Conservation (phyloP, 352 stramenopile species). For the Globisporangium barbulae region DNA sequence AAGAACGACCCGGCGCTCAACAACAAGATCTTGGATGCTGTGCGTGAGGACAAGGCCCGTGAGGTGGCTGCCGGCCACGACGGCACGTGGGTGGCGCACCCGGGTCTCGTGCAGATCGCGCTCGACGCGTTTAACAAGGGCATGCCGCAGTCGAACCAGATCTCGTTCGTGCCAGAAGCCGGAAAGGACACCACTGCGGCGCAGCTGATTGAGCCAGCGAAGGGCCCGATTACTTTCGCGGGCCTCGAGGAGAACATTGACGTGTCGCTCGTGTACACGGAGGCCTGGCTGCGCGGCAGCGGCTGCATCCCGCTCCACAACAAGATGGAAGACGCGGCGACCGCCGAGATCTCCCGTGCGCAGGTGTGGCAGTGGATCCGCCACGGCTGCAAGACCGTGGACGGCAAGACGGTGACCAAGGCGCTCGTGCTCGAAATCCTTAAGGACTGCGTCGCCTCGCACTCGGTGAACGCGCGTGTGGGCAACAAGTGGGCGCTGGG, state of each 20-base stretch:
- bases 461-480: conserved; percentile 34
- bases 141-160: conserved; percentile 93
- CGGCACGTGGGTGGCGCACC: conserved; percentile 96
- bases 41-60: conserved; percentile 89
- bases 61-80: conserved; percentile 93
- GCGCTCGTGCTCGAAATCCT: conserved; percentile 58
- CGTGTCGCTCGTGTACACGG: conserved; percentile 92
- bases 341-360: conserved; percentile 91
- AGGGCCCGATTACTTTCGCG: conserved; percentile 74
- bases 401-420: conserved; percentile 71
- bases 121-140: conserved; percentile 93
- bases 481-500: conserved; percentile 68
- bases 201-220: conserved; percentile 61
- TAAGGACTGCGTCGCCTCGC: conserved; percentile 56
- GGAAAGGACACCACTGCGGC: conserved; percentile 55
- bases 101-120: conserved; percentile 91
- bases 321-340: conserved; percentile 95
- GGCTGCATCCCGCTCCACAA: conserved; percentile 94
- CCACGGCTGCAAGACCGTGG: conserved; percentile 62
- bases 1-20: conserved; percentile 91
- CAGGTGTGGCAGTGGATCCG: conserved; percentile 94
- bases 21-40: conserved; percentile 85
- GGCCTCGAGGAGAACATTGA: conserved; percentile 90
- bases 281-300: conserved; percentile 92
- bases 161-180: conserved; percentile 54